Base-by-base conservation (phyloP, 2,329 filamentous ascomycete species). In the Cordyceps sp. region DNA sequence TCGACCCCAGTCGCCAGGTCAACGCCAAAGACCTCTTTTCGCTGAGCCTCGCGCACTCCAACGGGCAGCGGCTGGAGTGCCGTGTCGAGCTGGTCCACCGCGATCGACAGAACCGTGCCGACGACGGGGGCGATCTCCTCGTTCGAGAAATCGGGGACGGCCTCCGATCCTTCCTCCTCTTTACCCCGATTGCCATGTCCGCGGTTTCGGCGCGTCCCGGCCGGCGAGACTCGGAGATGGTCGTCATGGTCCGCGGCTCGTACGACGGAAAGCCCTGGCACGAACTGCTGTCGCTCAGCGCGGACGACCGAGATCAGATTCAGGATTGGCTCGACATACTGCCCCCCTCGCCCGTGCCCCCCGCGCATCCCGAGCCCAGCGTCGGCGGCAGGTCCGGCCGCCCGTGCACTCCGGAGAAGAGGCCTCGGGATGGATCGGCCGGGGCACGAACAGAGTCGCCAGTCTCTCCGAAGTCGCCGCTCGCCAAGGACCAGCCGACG, bases 11-110 rank as follows among this genome's bases (percentile, higher is more conserved):
- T 25, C 74, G 84, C 34, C 83, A 86, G 46, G 92, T 98, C 26
- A 77, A 73, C 40, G 86, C 88, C 29, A 78, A 93, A 45, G 90
- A 98, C 52, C 74, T 79, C 42, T 98, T 98, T 50, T 78, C 80
- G 35, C 64, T 98, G 43, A 78, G 86, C 37, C 57, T 98, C 12
- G 66, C 70, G 31, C 90, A 98, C 52, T 93, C 88, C 2, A 93
- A 73, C 45, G 86, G 88, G 2, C 88, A 96, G 50, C 68, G 85
- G 37, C 66, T 98, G 28, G 83, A 84, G 44, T 94, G 90, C 48
- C 80, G 81, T 43, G 73, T 93, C 13, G 90, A 98, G 50, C 52
- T 98, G 20, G 66, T 96, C 12, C 69, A 88, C 40, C 73, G 90
- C 47, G 88, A 96, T 47, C 83, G 83, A 43, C 64, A 73, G 17